Evolutionary conservation across 192 early-diverging fungal genomes (phyloP), one percentile per base, ranked within the genome.

Genomic region (Coemansia sp.): DNA sequence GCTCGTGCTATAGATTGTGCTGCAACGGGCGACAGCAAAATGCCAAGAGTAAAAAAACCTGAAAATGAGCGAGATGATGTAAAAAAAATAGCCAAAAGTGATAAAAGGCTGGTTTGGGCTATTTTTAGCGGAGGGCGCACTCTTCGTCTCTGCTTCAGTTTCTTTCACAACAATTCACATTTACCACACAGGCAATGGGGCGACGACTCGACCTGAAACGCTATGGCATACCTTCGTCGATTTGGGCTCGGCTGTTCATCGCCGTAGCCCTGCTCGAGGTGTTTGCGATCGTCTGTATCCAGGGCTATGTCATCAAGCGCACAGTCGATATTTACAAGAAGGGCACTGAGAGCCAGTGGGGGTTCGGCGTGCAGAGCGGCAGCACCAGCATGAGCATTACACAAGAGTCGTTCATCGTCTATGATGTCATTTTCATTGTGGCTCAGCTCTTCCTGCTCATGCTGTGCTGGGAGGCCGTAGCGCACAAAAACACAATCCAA

Each of bases 401-500:
- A 39, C 68, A 81, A 17, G 68, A 74, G 37, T 74, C 74, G 48
- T 78, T 82, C 42, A 72, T 82, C 61, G 91, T 94, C 18, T 97
- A 97, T 73, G 84, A 92, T 74, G 81, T 90, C 3, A 83, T 97
- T 32, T 97, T 94, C 65, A 92, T 93, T 22, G 78, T 92, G 3
- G 89, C 91, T 8, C 91, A 95, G 68, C 40, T 97, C 19, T 97
- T 94, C 67, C 86, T 88, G 53, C 81, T 93, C 26, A 84, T 86
- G 36, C 80, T 97, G 48, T 85, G 87, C 70, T 86, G 87, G 74
- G 94, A 97, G 81, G 94, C 94, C 84, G 87, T 97, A 44, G 89
- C 84, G 58, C 87, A 93, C 76, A 85, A 94, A 70, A 97, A 97
- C 79, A 92, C 93, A 19, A 94, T 97, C 60, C 93, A 97, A 65